Evolutionary conservation across 2,329 filamentous ascomycete species (phyloP), one percentile per base, ranked within the genome.

Genomic region (Aspergillus arachidicola): DNA sequence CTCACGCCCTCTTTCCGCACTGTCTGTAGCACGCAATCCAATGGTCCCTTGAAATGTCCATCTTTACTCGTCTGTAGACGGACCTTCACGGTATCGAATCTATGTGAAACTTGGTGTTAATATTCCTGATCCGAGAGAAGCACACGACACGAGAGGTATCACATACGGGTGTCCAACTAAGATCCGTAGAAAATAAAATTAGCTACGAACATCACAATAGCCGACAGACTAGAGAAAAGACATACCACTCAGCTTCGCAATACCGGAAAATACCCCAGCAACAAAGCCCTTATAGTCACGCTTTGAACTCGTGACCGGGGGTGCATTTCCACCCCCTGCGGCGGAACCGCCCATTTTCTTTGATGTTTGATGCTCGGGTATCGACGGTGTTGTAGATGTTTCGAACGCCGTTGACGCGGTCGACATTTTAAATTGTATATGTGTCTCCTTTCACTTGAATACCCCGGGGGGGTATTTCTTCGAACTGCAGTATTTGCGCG

Each of bases 71-170:
- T 98, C 78, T 99, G 95, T 21, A 99, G 84, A 36, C 95, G 92
- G 59, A 98, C 94, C 80, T 99, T 99, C 78, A 99, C 88, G 0
- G 95, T 98, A 79, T 99, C 95, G 81, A 99, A 98, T 28, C 92
- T 85, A 62, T 61, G 60, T 41, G 50, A 26, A 16, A 57, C 6
- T 41, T 41, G 58, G 26, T 3, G 48, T 51, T 19, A 51, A 51
- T 5, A 32, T 32, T 19, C 19, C 45, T 48, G 21, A 28, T 48
- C 21, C 4, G 9, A 21, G 21, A 43, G 21, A 48, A 38, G 34
- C 45, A 11, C 53, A 63, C 11, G 38, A 59, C 45, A 28, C 11
- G 23, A 32, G n/a, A 38, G 14, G 19, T 26, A 19, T 57, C 64
- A 77, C 82, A 66, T 79, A 85, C 79, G 87, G 87, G 78, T 89